These are phyloP conservation scores for Rhodotorula sp. DNA, from an alignment of 1,284 basidiomycete genomes.

Conservation along the genomic window DNA sequence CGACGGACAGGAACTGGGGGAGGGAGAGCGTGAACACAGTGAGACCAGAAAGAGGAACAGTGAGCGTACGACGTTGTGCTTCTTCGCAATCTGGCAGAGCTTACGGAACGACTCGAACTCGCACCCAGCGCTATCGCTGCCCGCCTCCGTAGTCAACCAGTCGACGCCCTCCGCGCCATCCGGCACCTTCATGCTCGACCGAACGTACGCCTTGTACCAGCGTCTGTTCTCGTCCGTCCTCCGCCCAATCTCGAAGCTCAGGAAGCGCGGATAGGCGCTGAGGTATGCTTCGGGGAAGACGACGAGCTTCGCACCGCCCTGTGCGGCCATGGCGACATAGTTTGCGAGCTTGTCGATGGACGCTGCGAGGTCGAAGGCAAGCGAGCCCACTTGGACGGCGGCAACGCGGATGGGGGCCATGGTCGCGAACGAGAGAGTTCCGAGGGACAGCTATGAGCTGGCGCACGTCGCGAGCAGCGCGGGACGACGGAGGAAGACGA, in stretches of 20 bases:
- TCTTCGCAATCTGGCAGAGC: neutral
- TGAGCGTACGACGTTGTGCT: slow-evolving; percentile 2
- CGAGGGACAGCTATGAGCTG: no score
- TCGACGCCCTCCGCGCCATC: slow-evolving; percentile 33
- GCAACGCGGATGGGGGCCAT: no score
- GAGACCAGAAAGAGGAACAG: neutral
- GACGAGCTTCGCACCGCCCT: slow-evolving; percentile 56
- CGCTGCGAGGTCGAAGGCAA: no score
- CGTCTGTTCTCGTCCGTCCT: slow-evolving; percentile 43
- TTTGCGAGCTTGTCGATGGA: neutral
- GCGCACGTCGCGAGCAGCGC: no score
- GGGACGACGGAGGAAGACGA: no score
- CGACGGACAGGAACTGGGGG: slow-evolving; percentile 58
- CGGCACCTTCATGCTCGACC: slow-evolving; percentile 34
- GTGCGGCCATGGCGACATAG: slow-evolving; percentile 45
- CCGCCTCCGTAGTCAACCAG: slow-evolving; percentile 31
- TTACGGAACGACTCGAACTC: slow-evolving; percentile 37
- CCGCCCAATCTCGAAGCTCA: slow-evolving; percentile 44
- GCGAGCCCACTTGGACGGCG: no score
- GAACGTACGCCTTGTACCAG: slow-evolving; percentile 52
- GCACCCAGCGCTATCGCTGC: neutral
- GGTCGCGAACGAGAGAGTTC: no score
- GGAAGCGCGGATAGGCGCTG: slow-evolving; percentile 48
- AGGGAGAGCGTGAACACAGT: neutral
- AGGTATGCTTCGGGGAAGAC: slow-evolving; percentile 71